Conservation (phyloP, 2,329 filamentous ascomycete genomes). For the Nothomitra cinnamomea region DNA sequence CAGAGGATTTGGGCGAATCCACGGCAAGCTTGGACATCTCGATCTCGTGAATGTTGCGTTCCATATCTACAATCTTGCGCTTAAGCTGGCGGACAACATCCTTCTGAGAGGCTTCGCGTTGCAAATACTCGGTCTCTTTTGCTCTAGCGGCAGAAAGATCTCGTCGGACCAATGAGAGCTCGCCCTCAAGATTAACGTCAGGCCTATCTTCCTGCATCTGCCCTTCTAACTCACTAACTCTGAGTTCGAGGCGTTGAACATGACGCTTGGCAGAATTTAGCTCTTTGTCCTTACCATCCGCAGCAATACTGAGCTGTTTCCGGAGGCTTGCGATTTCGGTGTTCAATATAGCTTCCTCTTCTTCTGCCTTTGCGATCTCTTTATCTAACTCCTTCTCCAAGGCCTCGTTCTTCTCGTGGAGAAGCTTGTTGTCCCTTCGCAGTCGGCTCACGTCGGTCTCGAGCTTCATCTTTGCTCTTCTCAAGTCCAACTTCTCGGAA, state of each 20-base stretch:
- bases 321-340: constrained; percentile 32
- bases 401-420: constrained; percentile 38
- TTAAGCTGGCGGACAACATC: constrained; percentile 46
- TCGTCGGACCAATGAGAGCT: constrained; percentile 43
- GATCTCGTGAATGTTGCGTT: constrained; percentile 48
- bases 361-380: constrained; percentile 34
- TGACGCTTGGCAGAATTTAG: constrained; percentile 38
- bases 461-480: constrained; percentile 48
- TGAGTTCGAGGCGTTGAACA: constrained; percentile 46
- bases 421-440: constrained; percentile 42
- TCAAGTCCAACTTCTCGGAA: constrained; percentile 51
- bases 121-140: constrained; percentile 46
- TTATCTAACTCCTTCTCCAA: constrained; percentile 47
- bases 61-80: constrained; percentile 46
- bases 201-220: constrained; percentile 18
- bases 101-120: constrained; percentile 48
- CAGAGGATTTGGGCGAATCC: constrained; percentile 30
- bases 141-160: constrained; percentile 47
- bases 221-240: constrained; percentile 29
- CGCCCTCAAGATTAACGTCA: constrained; percentile 27
- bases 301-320: constrained; percentile 28
- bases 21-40: constrained; percentile 27
- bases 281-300: constrained; percentile 29
- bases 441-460: constrained; percentile 50
- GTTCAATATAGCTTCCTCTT: constrained; percentile 18